Evolutionary conservation across 176 grass and related monocot genomes (phyloP).

Genomic region (Bonia amplexicaulis): DNA sequence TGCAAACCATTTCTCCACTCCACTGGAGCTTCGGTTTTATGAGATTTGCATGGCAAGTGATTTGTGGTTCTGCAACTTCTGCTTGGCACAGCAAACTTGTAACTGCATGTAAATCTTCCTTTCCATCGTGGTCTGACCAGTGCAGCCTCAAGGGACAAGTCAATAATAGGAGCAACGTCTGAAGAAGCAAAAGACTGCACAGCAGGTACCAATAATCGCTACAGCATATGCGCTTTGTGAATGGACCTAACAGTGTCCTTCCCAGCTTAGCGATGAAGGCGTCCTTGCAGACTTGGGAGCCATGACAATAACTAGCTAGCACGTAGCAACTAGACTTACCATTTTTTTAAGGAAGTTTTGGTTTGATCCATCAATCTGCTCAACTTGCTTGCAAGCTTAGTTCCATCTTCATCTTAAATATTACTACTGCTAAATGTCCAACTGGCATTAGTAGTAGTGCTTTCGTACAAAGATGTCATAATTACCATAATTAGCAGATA

Average conservation of each 20-base stretch:
- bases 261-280: neutral
- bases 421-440: neutral
- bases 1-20: neutral
- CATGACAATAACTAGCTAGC: neutral
- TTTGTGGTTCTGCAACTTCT: neutral
- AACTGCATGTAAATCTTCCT: neutral
- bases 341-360: neutral
- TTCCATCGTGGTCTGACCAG: neutral
- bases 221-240: neutral
- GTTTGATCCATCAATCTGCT: neutral
- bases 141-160: neutral
- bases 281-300: neutral
- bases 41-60: neutral
- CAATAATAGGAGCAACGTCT: slow-evolving; percentile 19
- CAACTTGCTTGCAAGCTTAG: neutral
- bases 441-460: neutral
- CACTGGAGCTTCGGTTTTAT: neutral
- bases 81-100: neutral
- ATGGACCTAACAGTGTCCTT: neutral
- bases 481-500: slow-evolving; percentile 41
- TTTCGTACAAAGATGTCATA: neutral
- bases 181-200: neutral
- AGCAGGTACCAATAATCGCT: slow-evolving; percentile 24
- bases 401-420: neutral
- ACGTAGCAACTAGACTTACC: neutral